Conservation (phyloP, 768 basidiomycete species). For the Kwoniella sp. region DNA sequence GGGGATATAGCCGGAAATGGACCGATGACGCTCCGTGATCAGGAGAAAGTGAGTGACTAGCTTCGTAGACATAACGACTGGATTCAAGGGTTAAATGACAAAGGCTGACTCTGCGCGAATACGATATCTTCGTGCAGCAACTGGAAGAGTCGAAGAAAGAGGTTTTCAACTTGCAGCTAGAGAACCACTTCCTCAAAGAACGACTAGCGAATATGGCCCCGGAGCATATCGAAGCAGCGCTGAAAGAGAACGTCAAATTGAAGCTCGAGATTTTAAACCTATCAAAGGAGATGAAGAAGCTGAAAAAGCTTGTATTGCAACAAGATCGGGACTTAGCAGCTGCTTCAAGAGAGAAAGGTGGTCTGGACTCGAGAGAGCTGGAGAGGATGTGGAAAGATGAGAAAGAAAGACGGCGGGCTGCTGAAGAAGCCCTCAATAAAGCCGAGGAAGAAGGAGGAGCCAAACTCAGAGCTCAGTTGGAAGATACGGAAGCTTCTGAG, state of each 20-base stretch:
- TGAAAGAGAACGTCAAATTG: slow-evolving; percentile 89
- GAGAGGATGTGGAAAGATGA: slow-evolving; percentile 65
- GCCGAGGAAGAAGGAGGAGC: slow-evolving; percentile 61
- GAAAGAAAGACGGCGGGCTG: slow-evolving; percentile 63
- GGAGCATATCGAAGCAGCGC: slow-evolving; percentile 85
- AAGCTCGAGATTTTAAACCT: slow-evolving; percentile 90
- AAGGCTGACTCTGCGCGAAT: background rate
- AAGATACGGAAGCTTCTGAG: slow-evolving; percentile 71
- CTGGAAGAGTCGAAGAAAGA: slow-evolving; percentile 95
- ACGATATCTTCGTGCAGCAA: slow-evolving; percentile 62
- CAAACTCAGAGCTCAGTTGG: slow-evolving; percentile 63
- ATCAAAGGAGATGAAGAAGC: slow-evolving; percentile 85
- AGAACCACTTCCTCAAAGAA: slow-evolving; percentile 93
- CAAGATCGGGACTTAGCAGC: slow-evolving; percentile 75
- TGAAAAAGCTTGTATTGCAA: slow-evolving; percentile 83
- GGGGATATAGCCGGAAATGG: slow-evolving; percentile 30
- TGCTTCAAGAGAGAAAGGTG: slow-evolving; percentile 28
- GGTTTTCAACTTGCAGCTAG: slow-evolving; percentile 93
- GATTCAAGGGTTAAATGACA: no score
- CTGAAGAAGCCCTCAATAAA: slow-evolving; percentile 60
- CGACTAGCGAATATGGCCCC: slow-evolving; percentile 84
- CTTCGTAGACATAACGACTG: no score
- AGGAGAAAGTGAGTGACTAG: slow-evolving; percentile 88
- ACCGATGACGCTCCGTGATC: slow-evolving; percentile 80
- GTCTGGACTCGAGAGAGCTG: slow-evolving; percentile 66